Evolutionary conservation across 352 stramenopile genomes (phyloP).

Genomic region (Sclerospora graminicola): DNA sequence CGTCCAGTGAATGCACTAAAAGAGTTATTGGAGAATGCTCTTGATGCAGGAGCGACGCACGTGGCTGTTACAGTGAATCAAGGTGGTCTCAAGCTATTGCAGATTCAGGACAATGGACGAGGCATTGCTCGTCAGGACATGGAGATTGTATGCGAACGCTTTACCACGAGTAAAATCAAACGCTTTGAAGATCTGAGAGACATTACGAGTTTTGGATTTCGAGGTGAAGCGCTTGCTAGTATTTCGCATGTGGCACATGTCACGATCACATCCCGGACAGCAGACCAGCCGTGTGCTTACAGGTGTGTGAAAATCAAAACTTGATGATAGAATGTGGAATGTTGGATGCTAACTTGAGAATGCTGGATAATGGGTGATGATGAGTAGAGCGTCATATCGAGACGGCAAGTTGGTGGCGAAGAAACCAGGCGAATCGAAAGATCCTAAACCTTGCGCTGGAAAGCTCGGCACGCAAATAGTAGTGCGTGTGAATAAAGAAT

Average conservation of each 20-base stretch:
- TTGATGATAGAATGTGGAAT: neutral
- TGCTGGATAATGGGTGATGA: neutral
- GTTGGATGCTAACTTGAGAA: neutral
- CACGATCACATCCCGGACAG: conserved; percentile 82
- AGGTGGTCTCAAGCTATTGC: conserved; percentile 89
- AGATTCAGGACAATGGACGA: conserved; percentile 93
- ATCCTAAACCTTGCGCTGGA: conserved; percentile 60
- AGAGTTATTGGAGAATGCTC: conserved; percentile 98
- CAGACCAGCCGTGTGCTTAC: conserved; percentile 67
- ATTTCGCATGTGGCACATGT: conserved; percentile 94
- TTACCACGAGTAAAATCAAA: conserved; percentile 96
- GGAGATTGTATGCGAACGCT: conserved; percentile 93
- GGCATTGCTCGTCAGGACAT: conserved; percentile 91
- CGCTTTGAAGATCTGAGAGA: conserved; percentile 91
- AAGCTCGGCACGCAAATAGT: conserved; percentile 78
- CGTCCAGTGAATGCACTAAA: conserved; percentile 91
- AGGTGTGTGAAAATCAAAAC: conserved; percentile 29
- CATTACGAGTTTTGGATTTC: conserved; percentile 97
- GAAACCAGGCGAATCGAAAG: conserved; percentile 44
- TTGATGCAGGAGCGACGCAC: conserved; percentile 90
- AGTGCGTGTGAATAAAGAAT: conserved; percentile 29
- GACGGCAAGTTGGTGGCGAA: conserved; percentile 84
- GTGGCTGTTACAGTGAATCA: conserved; percentile 71
- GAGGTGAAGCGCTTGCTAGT: conserved; percentile 96
- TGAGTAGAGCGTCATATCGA: conserved; percentile 83